phyloP scores from a whole-genome alignment of 192 early-diverging fungal species.

The Backusella tuberculispora region DNA sequence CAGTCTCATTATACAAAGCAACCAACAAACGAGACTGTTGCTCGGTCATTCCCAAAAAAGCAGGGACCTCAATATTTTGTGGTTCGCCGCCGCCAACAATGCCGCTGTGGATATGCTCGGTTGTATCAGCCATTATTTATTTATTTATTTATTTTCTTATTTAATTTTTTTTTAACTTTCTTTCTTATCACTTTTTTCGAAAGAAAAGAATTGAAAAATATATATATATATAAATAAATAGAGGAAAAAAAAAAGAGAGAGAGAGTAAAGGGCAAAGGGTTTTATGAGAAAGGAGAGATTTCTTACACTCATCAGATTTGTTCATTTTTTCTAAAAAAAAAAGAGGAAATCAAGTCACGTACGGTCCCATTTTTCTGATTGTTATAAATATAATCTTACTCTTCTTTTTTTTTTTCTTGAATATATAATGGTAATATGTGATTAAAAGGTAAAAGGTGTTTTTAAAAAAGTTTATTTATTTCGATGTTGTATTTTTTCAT shows the following conservation, averaged over 20 bases:
- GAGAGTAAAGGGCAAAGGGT: background rate
- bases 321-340: slow-evolving; percentile 11
- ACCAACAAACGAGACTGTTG: slow-evolving; percentile 53
- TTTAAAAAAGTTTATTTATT: background rate
- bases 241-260: slow-evolving; percentile 5
- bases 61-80: slow-evolving; percentile 25
- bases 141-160: background rate
- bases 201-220: too few species aligned
- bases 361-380: slow-evolving; percentile 8
- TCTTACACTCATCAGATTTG: background rate
- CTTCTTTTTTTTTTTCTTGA: background rate
- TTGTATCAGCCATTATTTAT: slow-evolving; percentile 6
- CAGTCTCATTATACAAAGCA: slow-evolving; percentile 52
- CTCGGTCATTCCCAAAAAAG: slow-evolving; percentile 51
- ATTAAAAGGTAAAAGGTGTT: background rate
- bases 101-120: slow-evolving; percentile 12
- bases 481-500: background rate
- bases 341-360: slow-evolving; percentile 14
- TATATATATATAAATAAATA: background rate
- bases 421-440: background rate
- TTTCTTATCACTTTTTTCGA: too few species aligned
- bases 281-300: background rate
- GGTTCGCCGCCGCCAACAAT: slow-evolving; percentile 17
- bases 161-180: background rate
- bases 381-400: background rate